Evolutionary conservation across 306 rosid species (phyloP).

Genomic region (Gastrolobium bilobum): DNA sequence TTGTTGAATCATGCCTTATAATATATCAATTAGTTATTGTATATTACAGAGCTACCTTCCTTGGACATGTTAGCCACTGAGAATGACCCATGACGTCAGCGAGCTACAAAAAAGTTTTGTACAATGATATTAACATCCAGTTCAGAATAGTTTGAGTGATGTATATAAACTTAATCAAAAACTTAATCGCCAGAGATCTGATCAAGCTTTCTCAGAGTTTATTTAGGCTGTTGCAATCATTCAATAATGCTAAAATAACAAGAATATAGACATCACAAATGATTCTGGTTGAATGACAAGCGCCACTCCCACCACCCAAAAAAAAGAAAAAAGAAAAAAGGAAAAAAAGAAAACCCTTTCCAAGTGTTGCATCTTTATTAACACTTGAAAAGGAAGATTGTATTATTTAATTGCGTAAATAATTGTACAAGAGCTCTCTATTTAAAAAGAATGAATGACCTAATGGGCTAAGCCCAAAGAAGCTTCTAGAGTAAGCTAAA

Average conservation of each 20-base stretch:
- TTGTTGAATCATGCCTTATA: conserved; percentile 37
- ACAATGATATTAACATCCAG: conserved; percentile 40
- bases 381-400: neutral
- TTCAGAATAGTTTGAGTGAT: conserved; percentile 35
- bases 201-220: conserved; percentile 36
- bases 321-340: neutral
- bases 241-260: conserved; percentile 32
- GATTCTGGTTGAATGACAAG: conserved; percentile 34
- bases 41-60: conserved; percentile 75
- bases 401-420: too few species aligned
- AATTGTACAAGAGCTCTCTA: too few species aligned
- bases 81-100: conserved; percentile 90
- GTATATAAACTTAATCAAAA: conserved; percentile 22
- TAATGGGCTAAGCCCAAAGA: too few species aligned
- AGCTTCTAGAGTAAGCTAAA: too few species aligned
- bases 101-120: conserved; percentile 74
- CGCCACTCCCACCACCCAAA: neutral
- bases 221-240: conserved; percentile 37
- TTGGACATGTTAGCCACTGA: conserved; percentile 94
- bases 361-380: conserved; percentile 22
- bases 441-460: too few species aligned
- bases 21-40: conserved; percentile 18
- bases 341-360: neutral
- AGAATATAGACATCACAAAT: conserved; percentile 21
- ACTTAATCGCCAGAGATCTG: conserved; percentile 37